phyloP scores from a whole-genome alignment of 306 rosid species.

The Amphicarpaea edgeworthii region DNA sequence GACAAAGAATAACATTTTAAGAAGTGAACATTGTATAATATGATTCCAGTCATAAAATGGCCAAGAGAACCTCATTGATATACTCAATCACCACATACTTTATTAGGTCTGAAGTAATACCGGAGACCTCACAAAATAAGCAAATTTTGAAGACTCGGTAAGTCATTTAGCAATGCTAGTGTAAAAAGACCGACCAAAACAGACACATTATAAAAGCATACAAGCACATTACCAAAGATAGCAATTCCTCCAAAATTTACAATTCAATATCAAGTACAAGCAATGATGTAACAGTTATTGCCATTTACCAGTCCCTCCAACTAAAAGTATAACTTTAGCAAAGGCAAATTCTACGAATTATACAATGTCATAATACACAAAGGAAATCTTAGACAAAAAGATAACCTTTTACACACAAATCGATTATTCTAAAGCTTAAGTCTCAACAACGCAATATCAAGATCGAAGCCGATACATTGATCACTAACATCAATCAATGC shows the following conservation, averaged over 20 bases:
- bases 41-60: slow-evolving; percentile 4
- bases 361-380: slow-evolving; percentile 25
- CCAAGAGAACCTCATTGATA: slow-evolving; percentile 25
- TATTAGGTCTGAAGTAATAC: not conserved
- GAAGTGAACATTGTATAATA: slow-evolving; percentile 36
- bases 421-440: not conserved
- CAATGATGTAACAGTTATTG: not conserved
- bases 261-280: slow-evolving; percentile 9
- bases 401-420: slow-evolving; percentile 6
- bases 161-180: slow-evolving; percentile 27
- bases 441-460: not conserved
- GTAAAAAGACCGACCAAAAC: slow-evolving; percentile 17
- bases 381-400: slow-evolving; percentile 11
- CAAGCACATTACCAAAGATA: slow-evolving; percentile 20
- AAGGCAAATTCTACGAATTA: slow-evolving; percentile 22
- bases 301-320: no score
- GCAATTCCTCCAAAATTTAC: not conserved
- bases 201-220: no score
- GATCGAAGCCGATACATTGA: not conserved
- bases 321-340: not conserved
- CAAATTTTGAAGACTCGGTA: not conserved
- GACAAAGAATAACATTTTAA: slow-evolving; percentile 36
- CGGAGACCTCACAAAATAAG: not conserved
- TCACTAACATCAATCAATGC: not conserved
- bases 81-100: slow-evolving; percentile 24